Conservation (phyloP, 768 basidiomycete genomes). For the Lenzites betulinus region DNA sequence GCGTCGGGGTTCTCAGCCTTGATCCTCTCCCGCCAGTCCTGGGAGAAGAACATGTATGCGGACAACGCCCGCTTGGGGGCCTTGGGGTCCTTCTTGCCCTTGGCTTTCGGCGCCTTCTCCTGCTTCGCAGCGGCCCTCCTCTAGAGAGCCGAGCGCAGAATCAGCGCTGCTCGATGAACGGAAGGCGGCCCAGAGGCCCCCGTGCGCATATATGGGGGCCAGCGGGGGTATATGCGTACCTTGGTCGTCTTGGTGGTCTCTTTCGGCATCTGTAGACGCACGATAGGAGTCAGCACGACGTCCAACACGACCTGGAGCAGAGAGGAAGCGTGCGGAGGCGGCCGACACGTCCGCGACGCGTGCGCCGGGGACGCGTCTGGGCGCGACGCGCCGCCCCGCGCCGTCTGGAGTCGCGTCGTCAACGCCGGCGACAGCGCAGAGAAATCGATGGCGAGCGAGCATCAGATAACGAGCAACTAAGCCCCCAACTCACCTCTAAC, state of each 20-base stretch:
- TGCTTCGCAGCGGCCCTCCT: slow-evolving; percentile 78
- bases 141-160: slow-evolving; percentile 37
- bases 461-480: slow-evolving; percentile 20
- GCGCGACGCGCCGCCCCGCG: slow-evolving; percentile 23
- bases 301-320: slow-evolving; percentile 41
- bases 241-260: slow-evolving; percentile 68
- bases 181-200: background rate
- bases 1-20: slow-evolving; percentile 96
- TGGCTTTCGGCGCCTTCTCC: slow-evolving; percentile 55
- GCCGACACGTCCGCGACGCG: slow-evolving; percentile 23
- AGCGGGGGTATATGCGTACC: slow-evolving; percentile 45
- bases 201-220: slow-evolving; percentile 7
- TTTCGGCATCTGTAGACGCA: slow-evolving; percentile 70
- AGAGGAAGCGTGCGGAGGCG: slow-evolving; percentile 11
- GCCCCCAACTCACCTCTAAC: slow-evolving; percentile 16
- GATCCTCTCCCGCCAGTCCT: slow-evolving; percentile 94
- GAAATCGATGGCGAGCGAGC: slow-evolving; percentile 18
- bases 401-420: slow-evolving; percentile 11
- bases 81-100: slow-evolving; percentile 77
- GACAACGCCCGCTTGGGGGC: slow-evolving; percentile 92
- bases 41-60: slow-evolving; percentile 99
- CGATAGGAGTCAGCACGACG: slow-evolving; percentile 37
- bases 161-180: slow-evolving; percentile 21
- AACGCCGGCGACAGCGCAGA: slow-evolving; percentile 17
- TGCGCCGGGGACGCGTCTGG: slow-evolving; percentile 23